Evolutionary conservation across 1,139 yeast genomes (phyloP), one percentile per base, ranked within the genome.

Genomic region (Geotrichum macrosporum): DNA sequence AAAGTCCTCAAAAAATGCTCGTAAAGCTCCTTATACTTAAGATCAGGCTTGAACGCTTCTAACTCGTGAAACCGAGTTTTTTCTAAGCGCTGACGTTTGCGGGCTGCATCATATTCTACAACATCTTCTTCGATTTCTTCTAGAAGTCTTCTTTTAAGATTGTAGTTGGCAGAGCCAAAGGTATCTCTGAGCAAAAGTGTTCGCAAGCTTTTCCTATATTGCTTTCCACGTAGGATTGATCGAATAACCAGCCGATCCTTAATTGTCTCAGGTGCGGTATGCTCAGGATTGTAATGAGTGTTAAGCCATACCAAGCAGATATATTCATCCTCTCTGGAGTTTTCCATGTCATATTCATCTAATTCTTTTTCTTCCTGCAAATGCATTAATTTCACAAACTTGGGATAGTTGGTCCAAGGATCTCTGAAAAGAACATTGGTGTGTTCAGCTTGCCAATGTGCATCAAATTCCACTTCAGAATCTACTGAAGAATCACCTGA

Each of bases 331-430:
- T 33, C 36, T 13, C 22, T 10, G 6, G 47, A 44, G 21, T 18
- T 26, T 31, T 38, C 19, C 20, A 20, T 32, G 18, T 44, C 47
- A 32, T 13, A 24, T 20, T 44, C 47, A 24, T 44, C 47, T 12
- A 44, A 33, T 18, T 37, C 42, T 18, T 31, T 20, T 9, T 40
- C 35, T 26, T 44, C 47, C 21, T 40, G 21, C 8, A n/a, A 31
- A 20, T 15, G 30, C 16, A 41, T 21, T 24, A 32, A 13, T 32
- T 33, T 19, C 20, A 33, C 19, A n/a, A n/a, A n/a, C n/a, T n/a
- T n/a, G n/a, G n/a, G n/a, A n/a, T n/a, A n/a, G n/a, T n/a, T n/a
- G n/a, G n/a, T n/a, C n/a, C n/a, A n/a, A 12, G 18, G 26, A 8
- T 22, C 27, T 8, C 21, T 12, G 38, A 38, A 13, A 15, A 21